These are phyloP conservation scores for Agaricus bisporus DNA, from an alignment of 768 basidiomycete species.

Conservation along the genomic window DNA sequence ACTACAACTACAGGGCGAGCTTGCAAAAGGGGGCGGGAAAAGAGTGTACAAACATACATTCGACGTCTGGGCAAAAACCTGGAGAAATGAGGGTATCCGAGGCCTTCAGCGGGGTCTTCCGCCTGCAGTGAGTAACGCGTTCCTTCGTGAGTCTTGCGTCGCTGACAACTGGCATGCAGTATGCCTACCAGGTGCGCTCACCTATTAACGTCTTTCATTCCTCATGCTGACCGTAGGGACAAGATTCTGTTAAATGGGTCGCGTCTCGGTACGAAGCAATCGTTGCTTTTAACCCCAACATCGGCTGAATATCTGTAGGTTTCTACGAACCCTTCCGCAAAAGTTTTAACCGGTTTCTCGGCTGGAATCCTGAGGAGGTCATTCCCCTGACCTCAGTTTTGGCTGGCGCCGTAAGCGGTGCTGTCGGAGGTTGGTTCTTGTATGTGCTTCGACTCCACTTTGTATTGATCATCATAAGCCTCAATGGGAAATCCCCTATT, in stretches of 20 bases:
- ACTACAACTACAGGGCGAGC: conserved; percentile 92
- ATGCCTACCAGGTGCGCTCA: conserved; percentile 77
- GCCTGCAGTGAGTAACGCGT: conserved; percentile 64
- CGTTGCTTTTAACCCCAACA: neutral
- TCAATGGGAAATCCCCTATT: conserved; percentile 86
- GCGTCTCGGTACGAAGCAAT: conserved; percentile 54
- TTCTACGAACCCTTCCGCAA: conserved; percentile 93
- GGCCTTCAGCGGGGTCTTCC: conserved; percentile 92
- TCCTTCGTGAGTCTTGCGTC: neutral
- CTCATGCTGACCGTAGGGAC: neutral
- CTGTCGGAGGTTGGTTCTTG: conserved; percentile 67
- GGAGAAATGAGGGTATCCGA: conserved; percentile 80
- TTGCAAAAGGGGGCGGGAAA: conserved; percentile 62
- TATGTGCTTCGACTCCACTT: neutral
- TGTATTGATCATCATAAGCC: conserved; percentile 32
- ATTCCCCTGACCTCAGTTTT: conserved; percentile 70
- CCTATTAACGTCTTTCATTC: neutral
- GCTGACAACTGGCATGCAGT: conserved; percentile 38
- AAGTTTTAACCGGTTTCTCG: conserved; percentile 61
- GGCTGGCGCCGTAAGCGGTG: conserved; percentile 87
- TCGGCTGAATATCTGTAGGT: conserved; percentile 36
- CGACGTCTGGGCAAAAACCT: conserved; percentile 85
- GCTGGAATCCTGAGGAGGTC: conserved; percentile 57
- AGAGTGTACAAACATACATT: conserved; percentile 87
- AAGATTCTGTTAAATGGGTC: conserved; percentile 92